A percentile compares a stretch with the other conserved stretches of the same genome.
Conservation (phyloP, 257 asterid genomes). For the Primulina huaijiensis region DNA sequence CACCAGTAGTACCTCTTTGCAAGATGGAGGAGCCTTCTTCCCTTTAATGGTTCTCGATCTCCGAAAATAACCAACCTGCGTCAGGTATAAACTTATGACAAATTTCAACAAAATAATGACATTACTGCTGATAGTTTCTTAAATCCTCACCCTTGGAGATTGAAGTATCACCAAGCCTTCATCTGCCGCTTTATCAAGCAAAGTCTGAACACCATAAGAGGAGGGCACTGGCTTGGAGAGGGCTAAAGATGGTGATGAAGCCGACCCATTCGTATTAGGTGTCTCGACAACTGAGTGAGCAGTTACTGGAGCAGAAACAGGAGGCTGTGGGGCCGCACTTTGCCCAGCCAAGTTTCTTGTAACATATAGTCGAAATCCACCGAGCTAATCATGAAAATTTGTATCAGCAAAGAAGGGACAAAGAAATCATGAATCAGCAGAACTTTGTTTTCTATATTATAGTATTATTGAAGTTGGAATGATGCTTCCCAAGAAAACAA, state of each 20-base stretch:
- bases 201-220: constrained; percentile 38
- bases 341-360: constrained; percentile 47
- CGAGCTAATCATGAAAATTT: constrained; percentile 41
- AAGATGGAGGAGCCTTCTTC: constrained; percentile 71
- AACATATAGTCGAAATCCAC: constrained; percentile 67
- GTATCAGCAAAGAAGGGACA: constrained; percentile 10
- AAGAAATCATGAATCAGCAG: not conserved
- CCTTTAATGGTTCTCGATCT: constrained; percentile 89
- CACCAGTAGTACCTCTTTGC: constrained; percentile 64
- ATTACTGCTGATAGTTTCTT: constrained; percentile 1
- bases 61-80: constrained; percentile 87
- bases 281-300: constrained; percentile 36
- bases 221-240: constrained; percentile 43
- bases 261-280: constrained; percentile 65
- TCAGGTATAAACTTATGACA: constrained; percentile 17
- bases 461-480: constrained; percentile 7
- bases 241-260: constrained; percentile 59
- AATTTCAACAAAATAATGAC: constrained; percentile 1
- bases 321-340: constrained; percentile 44
- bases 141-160: constrained; percentile 67
- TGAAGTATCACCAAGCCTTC: constrained; percentile 70
- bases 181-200: constrained; percentile 63
- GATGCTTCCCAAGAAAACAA: constrained; percentile 5
- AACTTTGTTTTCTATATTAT: not conserved
- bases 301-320: constrained; percentile 46